Base-by-base conservation (phyloP, 1,139 yeast species). In the Yamadazyma trypodendri region DNA sequence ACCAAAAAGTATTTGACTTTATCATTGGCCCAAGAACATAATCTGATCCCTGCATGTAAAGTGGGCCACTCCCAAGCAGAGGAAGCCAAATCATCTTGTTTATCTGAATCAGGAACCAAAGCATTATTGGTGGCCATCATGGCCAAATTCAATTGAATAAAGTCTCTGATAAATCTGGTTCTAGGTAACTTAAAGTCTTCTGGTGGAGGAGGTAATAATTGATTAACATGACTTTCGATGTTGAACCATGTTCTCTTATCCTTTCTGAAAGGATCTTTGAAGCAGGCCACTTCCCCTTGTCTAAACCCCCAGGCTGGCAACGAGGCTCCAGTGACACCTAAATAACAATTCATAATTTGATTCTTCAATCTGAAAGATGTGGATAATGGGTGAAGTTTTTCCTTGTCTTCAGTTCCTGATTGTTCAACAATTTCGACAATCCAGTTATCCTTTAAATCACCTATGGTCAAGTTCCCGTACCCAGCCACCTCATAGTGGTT, bases 181-280 rank as follows among this genome's bases (percentile, higher is more conserved):
- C 75, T 84, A 52, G 97, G 97, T 54, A 85, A 73, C 55, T 73
- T 74, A 65, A 90, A 87, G 56, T 78, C 81, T 37, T 64, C 80
- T 13, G 85, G 80, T 28, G 94, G 81, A 30, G 74, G 72, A 38
- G 95, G 95, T 52, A 94, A 72, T 28, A 80, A 68, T 34, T 73
- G 79, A 61, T 94, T 89, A 51, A 68, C 71, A 66, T 92, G 95
- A 55, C 78, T 74, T 67, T 94, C 99, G 56, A 94, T 74, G 63
- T 90, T 92, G 97, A 98, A 94, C 97, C 97, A 92, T 22, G 97
- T 88, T 66, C 94, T 77, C 71, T 87, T 88, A 63, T 94, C 97
- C 60, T 94, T 84, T 41, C 63, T 72, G 61, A 84, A 81, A 33
- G 95, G 85, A 52, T 74, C 74, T 51, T 79, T 82, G 58, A 79